Conservation (phyloP, 2,329 filamentous ascomycete species). For the Hymenoscyphus albidus region DNA sequence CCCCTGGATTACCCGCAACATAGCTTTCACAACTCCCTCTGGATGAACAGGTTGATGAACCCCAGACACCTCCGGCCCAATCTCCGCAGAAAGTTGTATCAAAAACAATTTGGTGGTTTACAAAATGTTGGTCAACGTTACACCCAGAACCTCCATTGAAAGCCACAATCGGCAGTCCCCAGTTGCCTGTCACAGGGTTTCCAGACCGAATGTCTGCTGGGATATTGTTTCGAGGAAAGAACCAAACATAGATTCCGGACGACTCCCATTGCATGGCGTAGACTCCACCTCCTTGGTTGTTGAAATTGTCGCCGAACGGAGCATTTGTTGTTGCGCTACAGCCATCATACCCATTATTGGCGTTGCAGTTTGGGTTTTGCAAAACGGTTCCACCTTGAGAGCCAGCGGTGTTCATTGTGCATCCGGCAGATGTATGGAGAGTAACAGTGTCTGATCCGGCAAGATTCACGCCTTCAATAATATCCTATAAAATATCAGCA, state of each 20-base stretch:
- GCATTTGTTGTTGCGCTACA: constrained; percentile 40
- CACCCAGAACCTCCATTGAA: constrained; percentile 63
- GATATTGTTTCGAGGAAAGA: constrained; percentile 64
- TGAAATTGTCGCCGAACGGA: constrained; percentile 63
- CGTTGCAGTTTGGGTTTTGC: constrained; percentile 42
- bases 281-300: constrained; percentile 61
- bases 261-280: constrained; percentile 70
- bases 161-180: constrained; percentile 65
- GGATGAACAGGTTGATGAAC: constrained; percentile 15
- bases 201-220: constrained; percentile 58
- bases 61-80: constrained; percentile 29
- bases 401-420: constrained; percentile 40
- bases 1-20: constrained; percentile 27
- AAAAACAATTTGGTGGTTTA: constrained; percentile 66
- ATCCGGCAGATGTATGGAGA: constrained; percentile 53
- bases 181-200: constrained; percentile 58
- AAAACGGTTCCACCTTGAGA: constrained; percentile 40
- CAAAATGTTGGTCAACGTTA: constrained; percentile 62
- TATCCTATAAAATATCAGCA: constrained; percentile 31
- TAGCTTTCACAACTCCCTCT: constrained; percentile 22
- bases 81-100: constrained; percentile 76
- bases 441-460: constrained; percentile 58
- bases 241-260: constrained; percentile 68
- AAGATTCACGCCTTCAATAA: constrained; percentile 66
- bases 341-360: constrained; percentile 43